Evolutionary conservation across 179 eudicot species (phyloP).

Genomic region (Pouteria campechiana): DNA sequence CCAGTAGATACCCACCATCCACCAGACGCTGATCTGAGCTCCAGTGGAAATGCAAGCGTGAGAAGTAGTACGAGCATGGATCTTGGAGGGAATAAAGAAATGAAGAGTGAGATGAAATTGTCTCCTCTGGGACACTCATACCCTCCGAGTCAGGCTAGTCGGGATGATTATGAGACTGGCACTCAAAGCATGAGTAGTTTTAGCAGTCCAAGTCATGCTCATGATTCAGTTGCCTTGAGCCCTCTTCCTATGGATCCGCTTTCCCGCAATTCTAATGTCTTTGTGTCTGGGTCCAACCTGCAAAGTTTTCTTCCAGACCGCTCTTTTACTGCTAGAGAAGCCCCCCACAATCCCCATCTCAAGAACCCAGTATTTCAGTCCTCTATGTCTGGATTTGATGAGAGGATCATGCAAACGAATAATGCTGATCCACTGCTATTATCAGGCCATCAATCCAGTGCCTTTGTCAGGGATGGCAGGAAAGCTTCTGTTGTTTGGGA

Average conservation of each 20-base stretch:
- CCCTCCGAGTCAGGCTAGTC: slow-evolving; percentile 78
- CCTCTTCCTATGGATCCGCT: slow-evolving; percentile 67
- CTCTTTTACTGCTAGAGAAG: slow-evolving; percentile 20
- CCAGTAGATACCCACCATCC: slow-evolving; percentile 47
- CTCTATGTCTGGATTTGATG: slow-evolving; percentile 35
- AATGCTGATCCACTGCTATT: slow-evolving; percentile 38
- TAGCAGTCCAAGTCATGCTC: slow-evolving; percentile 89
- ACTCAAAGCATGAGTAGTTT: slow-evolving; percentile 84
- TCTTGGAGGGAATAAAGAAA: slow-evolving; percentile 44
- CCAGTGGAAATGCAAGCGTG: slow-evolving; percentile 75
- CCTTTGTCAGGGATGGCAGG: slow-evolving; percentile 63
- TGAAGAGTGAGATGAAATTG: slow-evolving; percentile 29
- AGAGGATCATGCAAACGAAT: slow-evolving; percentile 34
- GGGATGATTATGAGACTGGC: slow-evolving; percentile 83
- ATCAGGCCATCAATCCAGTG: slow-evolving; percentile 25
- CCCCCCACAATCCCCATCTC: slow-evolving; percentile 8
- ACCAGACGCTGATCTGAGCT: slow-evolving; percentile 47
- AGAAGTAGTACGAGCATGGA: slow-evolving; percentile 82
- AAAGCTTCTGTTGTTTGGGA: slow-evolving; percentile 90
- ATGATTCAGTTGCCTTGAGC: slow-evolving; percentile 69
- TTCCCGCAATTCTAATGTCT: slow-evolving; percentile 21
- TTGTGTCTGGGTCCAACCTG: slow-evolving; percentile 9
- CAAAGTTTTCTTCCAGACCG: slow-evolving; percentile 19
- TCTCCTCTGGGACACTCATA: slow-evolving; percentile 41
- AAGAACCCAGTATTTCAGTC: slow-evolving; percentile 13